Evolutionary conservation across 306 rosid genomes (phyloP).

Genomic region (Prunus persica): DNA sequence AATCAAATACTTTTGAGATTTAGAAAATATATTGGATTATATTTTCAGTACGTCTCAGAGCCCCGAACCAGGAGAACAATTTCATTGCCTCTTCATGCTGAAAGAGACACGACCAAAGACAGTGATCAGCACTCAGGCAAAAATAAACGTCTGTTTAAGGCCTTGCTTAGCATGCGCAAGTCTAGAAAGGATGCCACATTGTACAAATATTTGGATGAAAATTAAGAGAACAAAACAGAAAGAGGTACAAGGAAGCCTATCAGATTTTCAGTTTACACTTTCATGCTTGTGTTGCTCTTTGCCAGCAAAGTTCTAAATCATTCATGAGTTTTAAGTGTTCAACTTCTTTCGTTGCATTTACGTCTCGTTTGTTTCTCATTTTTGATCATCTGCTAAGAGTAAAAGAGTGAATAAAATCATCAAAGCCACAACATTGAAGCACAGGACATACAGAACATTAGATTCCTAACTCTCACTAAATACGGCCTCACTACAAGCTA

Average conservation of each 20-base stretch:
- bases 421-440: neutral
- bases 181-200: conserved; percentile 15
- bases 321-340: neutral
- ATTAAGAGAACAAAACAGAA: conserved; percentile 3
- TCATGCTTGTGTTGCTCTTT: neutral
- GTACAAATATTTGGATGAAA: conserved; percentile 23
- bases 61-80: conserved; percentile 26
- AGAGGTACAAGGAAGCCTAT: neutral
- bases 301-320: neutral
- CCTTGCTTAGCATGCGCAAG: conserved; percentile 32
- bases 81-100: conserved; percentile 18
- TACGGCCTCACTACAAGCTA: neutral
- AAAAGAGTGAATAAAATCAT: neutral
- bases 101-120: conserved; percentile 17
- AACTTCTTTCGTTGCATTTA: too few relatives aligned
- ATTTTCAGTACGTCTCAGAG: conserved; percentile 22
- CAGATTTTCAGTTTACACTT: neutral
- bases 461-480: neutral
- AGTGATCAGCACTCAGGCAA: conserved; percentile 5
- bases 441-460: neutral
- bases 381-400: neutral
- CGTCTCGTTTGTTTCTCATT: too few relatives aligned
- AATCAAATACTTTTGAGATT: neutral
- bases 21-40: neutral
- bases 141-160: conserved; percentile 25